Base-by-base conservation (phyloP, 106 monocot genomes). In the Allium cepa region DNA sequence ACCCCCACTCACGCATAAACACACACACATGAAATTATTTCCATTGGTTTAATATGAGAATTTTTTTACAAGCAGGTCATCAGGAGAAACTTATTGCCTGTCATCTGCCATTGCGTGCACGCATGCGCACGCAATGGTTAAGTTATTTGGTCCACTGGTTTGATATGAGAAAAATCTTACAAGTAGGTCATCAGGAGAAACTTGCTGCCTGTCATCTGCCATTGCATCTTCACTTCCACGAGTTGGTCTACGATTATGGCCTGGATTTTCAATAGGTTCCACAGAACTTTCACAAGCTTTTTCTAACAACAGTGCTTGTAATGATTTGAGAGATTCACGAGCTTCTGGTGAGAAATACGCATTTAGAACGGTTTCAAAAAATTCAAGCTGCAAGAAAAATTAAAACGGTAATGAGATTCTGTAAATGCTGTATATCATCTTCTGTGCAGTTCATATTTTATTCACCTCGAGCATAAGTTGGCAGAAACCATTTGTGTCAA, bases 191-290 rank as follows among this genome's bases (percentile, higher is more conserved):
- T 99, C 99, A n/a, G 99, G 90, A 18, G 99, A 87, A 3, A 81
- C 68, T 73, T 78, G 84, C 69, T 76, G 87, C 56, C 72, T 78
- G 67, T 92, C 97, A 71, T 99, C 99, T 10, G 70, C 15, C 63
- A 90, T 81, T 36, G 99, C 80, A 73, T 99, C 99, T 77, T 99
- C 99, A 68, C 86, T 93, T n/a, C 99, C 99, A 71, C 93, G 93
- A 15, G 99, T 99, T 52, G 87, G 63, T 45, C 90, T 75, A 8
- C 93, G 86, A 53, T 81, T 75, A 64, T 93, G 93, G 1, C 90
- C 87, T 22, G 99, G 99, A 74, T 86, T 85, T 27, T 93, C 99
- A 53, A 50, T 18, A 50, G 76, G 57, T 57, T 99, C 99, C 13
- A 74, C 63, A 46, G 67, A 77, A 71, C 83, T 85, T 72, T 93